These are phyloP conservation scores for Ustilago shanxiensis DNA, from an alignment of 1,284 basidiomycete species.

Conservation along the genomic window DNA sequence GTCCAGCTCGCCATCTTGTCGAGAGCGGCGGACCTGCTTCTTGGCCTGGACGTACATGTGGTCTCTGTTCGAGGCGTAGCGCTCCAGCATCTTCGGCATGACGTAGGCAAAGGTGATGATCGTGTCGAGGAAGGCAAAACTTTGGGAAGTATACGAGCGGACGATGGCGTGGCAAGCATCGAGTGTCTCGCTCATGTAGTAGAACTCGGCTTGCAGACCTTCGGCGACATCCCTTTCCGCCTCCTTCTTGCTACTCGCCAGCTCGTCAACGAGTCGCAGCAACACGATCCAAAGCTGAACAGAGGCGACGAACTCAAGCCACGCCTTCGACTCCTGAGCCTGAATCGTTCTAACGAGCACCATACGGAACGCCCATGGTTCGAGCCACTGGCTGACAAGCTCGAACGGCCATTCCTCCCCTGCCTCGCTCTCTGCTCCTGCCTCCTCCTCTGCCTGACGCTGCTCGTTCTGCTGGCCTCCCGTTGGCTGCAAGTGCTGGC, in stretches of 20 bases:
- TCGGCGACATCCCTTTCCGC: slow-evolving; percentile 60
- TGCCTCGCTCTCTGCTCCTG: too few species aligned
- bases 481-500: slow-evolving; percentile 10
- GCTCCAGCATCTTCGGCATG: slow-evolving; percentile 67
- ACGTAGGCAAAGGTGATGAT: slow-evolving; percentile 62
- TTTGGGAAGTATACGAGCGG: slow-evolving; percentile 62
- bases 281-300: slow-evolving; percentile 67
- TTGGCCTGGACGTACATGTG: slow-evolving; percentile 66
- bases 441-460: neutral
- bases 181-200: slow-evolving; percentile 65
- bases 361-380: slow-evolving; percentile 68
- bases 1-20: slow-evolving; percentile 47
- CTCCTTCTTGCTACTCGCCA: slow-evolving; percentile 55
- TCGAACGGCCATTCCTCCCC: slow-evolving; percentile 54
- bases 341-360: slow-evolving; percentile 58
- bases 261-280: slow-evolving; percentile 62
- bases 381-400: slow-evolving; percentile 61
- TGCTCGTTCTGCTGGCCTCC: neutral
- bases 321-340: slow-evolving; percentile 55
- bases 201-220: slow-evolving; percentile 64
- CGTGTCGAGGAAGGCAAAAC: slow-evolving; percentile 64
- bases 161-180: slow-evolving; percentile 60
- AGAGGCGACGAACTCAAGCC: slow-evolving; percentile 66
- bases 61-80: slow-evolving; percentile 60
- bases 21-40: slow-evolving; percentile 50